Percentiles rank a stretch among this genome's conserved stretches.
Conservation (phyloP, 2,329 filamentous ascomycete genomes). For the Talaromyces sp. region DNA sequence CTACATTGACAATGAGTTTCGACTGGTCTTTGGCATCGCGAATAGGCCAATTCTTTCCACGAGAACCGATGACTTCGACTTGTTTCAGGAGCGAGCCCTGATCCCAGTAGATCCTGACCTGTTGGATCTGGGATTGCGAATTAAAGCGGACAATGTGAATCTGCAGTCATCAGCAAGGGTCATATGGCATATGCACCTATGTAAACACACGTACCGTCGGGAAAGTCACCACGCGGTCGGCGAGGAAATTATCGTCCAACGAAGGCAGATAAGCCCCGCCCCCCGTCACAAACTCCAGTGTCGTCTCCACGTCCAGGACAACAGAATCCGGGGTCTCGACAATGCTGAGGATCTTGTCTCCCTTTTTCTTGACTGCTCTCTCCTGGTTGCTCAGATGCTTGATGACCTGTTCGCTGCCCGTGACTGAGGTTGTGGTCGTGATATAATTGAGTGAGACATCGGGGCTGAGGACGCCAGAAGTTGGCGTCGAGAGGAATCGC, state of each 20-base stretch:
- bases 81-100: constrained; percentile 90
- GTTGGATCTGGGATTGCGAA: constrained; percentile 69
- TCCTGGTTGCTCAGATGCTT: constrained; percentile 72
- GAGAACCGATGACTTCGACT: constrained; percentile 86
- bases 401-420: constrained; percentile 70
- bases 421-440: constrained; percentile 74
- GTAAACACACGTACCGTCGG: constrained; percentile 64
- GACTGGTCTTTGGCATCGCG: constrained; percentile 80
- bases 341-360: constrained; percentile 68
- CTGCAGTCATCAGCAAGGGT: constrained; percentile 43
- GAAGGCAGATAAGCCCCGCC: constrained; percentile 85
- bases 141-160: constrained; percentile 87
- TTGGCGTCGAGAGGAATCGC: constrained; percentile 68
- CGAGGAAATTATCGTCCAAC: constrained; percentile 90
- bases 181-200: not conserved
- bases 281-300: constrained; percentile 73
- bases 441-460: constrained; percentile 80
- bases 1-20: constrained; percentile 62
- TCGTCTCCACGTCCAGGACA: constrained; percentile 75
- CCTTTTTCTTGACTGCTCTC: constrained; percentile 76
- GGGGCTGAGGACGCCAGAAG: constrained; percentile 58
- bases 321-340: constrained; percentile 69
- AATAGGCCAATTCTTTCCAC: constrained; percentile 92
- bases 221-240: constrained; percentile 74
- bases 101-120: constrained; percentile 92